Evolutionary conservation across 805 yeast genomes (phyloP), one percentile per base, ranked within the genome.

Genomic region (Diddensiella santjacobensis): DNA sequence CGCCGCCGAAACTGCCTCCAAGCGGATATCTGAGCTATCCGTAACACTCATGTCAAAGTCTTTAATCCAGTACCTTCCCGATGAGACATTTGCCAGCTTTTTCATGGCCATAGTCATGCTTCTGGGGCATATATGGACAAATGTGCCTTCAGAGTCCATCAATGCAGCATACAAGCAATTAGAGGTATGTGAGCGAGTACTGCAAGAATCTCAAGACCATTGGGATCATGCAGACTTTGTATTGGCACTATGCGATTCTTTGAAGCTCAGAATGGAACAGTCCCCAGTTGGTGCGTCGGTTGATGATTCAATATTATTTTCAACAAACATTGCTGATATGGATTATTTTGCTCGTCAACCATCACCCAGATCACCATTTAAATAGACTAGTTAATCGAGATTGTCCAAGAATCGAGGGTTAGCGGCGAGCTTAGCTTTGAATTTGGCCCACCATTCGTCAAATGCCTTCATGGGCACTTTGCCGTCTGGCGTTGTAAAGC

Each of bases 391-490:
- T 35, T 52, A 64, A 44, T 63, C 64, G 15, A 68, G 51, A 24
- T 71, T 73, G 52, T 87, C 87, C 43, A 91, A 66, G 62, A 88
- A 90, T 46, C 78, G 80, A 1, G 96, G 97, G 62, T 91, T 95
- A 52, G 84, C 85, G 8, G 79, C 74, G 50, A 93, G 59, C 60
- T 84, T 83, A 4, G 77, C 67, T 64, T 79, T 86, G 68, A 93
- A 91, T 66, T 88, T 90, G 55, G 77, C 82, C 99, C 99, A 69
- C 99, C 99, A 91, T 36, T 78, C 83, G 62, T 91, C 95, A 59
- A 91, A 91, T 38, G 81, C 84, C 60, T 83, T 86, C 61, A 91
- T 86, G 2, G 90, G 84, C 2, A 91, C 96, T 57, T 81, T 87
- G 2, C 96, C 95, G 19, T 77, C 72, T 3, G 70, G 64, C 60